Percentiles rank a stretch among this genome's conserved stretches.
Conservation (phyloP, 306 rosid species). For the Pterocarpus santalinus region DNA sequence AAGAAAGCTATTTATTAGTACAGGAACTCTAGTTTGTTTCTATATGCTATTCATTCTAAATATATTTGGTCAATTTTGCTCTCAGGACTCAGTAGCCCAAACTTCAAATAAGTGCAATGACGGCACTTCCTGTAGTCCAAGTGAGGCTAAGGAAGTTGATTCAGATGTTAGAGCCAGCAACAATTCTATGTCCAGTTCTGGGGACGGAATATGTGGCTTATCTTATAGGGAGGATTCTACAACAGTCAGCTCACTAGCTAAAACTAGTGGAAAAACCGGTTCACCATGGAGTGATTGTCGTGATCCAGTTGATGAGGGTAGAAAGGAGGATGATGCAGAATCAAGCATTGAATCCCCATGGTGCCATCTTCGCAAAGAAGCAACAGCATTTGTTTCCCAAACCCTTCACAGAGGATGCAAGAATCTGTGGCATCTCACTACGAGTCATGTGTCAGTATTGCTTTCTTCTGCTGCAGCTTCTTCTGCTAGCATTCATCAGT, state of each 20-base stretch:
- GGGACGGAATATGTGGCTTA: background rate
- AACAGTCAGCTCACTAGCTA: slow-evolving; percentile 54
- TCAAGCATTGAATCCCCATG: slow-evolving; percentile 92
- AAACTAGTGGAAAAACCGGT: slow-evolving; percentile 41
- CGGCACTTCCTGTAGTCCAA: slow-evolving; percentile 52
- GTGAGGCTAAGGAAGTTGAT: slow-evolving; percentile 58
- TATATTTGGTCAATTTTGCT: slow-evolving; percentile 42
- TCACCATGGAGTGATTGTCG: slow-evolving; percentile 46
- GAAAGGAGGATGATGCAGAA: slow-evolving; percentile 60
- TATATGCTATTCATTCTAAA: slow-evolving; percentile 39
- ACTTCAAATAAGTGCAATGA: slow-evolving; percentile 58
- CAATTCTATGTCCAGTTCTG: slow-evolving; percentile 42
- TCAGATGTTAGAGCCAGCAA: slow-evolving; percentile 55
- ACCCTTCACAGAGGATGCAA: slow-evolving; percentile 91
- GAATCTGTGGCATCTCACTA: slow-evolving; percentile 96
- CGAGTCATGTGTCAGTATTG: slow-evolving; percentile 91
- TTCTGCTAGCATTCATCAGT: slow-evolving; percentile 94
- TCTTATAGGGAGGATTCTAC: slow-evolving; percentile 53
- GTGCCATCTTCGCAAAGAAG: slow-evolving; percentile 94
- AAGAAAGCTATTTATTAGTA: slow-evolving; percentile 25
- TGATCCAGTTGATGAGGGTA: slow-evolving; percentile 58
- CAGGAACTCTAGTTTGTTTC: slow-evolving; percentile 39
- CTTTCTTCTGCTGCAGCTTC: slow-evolving; percentile 87
- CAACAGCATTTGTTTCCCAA: slow-evolving; percentile 82
- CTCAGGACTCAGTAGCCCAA: slow-evolving; percentile 67